These are phyloP conservation scores for Triadica sebifera DNA, from an alignment of 345 rosid species.

Conservation along the genomic window DNA sequence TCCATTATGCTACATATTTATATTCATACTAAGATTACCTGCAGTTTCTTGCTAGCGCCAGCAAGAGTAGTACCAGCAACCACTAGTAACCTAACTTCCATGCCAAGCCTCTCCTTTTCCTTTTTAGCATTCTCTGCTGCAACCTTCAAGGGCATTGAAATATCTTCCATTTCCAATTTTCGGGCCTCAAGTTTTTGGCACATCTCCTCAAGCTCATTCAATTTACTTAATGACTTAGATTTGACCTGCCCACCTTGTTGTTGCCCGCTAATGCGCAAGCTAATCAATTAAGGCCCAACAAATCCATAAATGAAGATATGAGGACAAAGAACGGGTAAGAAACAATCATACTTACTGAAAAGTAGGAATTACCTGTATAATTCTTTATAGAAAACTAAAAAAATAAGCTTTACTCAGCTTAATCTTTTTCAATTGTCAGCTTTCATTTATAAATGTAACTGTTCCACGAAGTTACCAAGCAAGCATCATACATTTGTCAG, in stretches of 20 bases:
- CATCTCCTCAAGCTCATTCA: slow-evolving; percentile 82
- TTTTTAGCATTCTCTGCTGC: slow-evolving; percentile 51
- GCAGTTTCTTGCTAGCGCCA: slow-evolving; percentile 15
- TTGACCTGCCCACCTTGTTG: slow-evolving; percentile 66
- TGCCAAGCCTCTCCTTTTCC: slow-evolving; percentile 67
- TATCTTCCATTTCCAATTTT: slow-evolving; percentile 44
- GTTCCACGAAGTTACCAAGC: background rate
- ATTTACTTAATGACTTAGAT: slow-evolving; percentile 58
- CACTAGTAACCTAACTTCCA: slow-evolving; percentile 48
- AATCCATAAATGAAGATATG: slow-evolving; percentile 16
- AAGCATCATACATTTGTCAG: background rate
- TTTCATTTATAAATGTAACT: background rate
- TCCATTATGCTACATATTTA: background rate
- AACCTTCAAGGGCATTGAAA: slow-evolving; percentile 40
- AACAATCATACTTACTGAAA: background rate
- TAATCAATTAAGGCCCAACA: slow-evolving; percentile 54
- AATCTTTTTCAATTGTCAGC: background rate
- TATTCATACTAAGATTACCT: slow-evolving; percentile 13
- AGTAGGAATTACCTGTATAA: background rate
- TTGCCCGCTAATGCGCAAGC: slow-evolving; percentile 80
- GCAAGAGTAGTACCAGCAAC: slow-evolving; percentile 28
- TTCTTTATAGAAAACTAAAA: background rate
- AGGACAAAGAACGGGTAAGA: background rate
- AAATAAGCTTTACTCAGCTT: background rate
- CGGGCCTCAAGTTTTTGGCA: slow-evolving; percentile 63